A percentile compares a stretch with the other conserved stretches of the same genome.
Evolutionary conservation across 2,329 filamentous ascomycete genomes (phyloP).

Genomic region (Arachnomyces sp.): DNA sequence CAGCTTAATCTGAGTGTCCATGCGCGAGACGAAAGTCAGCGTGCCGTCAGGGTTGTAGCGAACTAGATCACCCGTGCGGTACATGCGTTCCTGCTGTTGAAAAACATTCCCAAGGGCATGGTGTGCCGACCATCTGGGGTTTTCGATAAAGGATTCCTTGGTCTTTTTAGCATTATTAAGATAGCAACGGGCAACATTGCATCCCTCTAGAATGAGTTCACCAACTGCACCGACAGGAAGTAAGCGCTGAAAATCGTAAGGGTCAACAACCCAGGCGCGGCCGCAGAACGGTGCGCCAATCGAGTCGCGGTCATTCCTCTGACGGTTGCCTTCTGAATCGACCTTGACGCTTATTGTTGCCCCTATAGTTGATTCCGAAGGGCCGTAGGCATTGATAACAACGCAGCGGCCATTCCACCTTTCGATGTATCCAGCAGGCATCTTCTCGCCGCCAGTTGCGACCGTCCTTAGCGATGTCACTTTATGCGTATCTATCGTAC

Average conservation of each 20-base stretch:
- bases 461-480: conserved; percentile 39
- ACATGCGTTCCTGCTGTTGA: conserved; percentile 1
- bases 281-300: conserved; percentile 30
- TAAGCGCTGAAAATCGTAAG: conserved; percentile 27
- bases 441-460: conserved; percentile 38
- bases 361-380: conserved; percentile 34
- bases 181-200: conserved; percentile 50
- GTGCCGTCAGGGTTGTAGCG: conserved; percentile 4
- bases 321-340: conserved; percentile 21
- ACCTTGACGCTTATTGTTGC: conserved; percentile 25
- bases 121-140: conserved; percentile 30
- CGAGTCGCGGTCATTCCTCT: conserved; percentile 22
- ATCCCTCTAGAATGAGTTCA: conserved; percentile 22
- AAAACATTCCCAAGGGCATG: conserved; percentile 24
- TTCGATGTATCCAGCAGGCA: conserved; percentile 33
- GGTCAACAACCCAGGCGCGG: conserved; percentile 33
- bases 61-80: conserved; percentile 3
- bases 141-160: conserved; percentile 44
- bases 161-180: conserved; percentile 49
- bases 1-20: background rate
- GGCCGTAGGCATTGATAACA: conserved; percentile 38
- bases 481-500: conserved; percentile 35
- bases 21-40: conserved; percentile 1
- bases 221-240: conserved; percentile 44
- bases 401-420: conserved; percentile 35